Percentiles rank a stretch among this genome's conserved stretches.
phyloP scores from a whole-genome alignment of 2,329 filamentous ascomycete genomes.

The Fusarium sp. region DNA sequence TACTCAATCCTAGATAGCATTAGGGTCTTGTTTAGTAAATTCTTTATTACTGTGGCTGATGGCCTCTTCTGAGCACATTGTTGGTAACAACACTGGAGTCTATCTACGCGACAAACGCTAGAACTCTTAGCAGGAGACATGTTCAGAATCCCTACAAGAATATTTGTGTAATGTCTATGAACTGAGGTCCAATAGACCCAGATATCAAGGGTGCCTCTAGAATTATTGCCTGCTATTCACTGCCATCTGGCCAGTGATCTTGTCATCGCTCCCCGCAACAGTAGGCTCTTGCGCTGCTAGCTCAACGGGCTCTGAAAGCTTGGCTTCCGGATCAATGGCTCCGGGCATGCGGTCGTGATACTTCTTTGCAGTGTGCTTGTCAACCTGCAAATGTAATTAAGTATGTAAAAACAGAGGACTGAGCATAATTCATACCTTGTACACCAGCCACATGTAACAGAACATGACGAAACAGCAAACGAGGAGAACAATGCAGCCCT shows the following conservation, averaged over 20 bases:
- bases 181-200: too few relatives aligned
- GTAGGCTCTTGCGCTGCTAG: not conserved
- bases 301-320: not conserved
- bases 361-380: slow-evolving; percentile 11
- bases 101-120: too few relatives aligned
- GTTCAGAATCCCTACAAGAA: not conserved
- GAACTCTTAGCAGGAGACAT: not conserved
- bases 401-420: fast-evolving
- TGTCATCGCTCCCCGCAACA: not conserved
- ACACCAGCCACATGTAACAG: slow-evolving; percentile 31
- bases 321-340: not conserved
- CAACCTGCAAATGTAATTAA: not conserved
- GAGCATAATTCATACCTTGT: slow-evolving; percentile 7
- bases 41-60: not conserved
- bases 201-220: not conserved
- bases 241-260: not conserved
- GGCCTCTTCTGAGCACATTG: not conserved
- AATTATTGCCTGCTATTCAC: not conserved
- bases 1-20: not conserved
- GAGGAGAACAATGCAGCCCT: slow-evolving; percentile 43
- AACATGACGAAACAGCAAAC: slow-evolving; percentile 28
- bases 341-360: not conserved
- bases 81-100: not conserved
- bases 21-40: not conserved
- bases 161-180: too few relatives aligned